phyloP scores from a whole-genome alignment of 179 eudicot genomes.

The Vitellaria paradoxa region DNA sequence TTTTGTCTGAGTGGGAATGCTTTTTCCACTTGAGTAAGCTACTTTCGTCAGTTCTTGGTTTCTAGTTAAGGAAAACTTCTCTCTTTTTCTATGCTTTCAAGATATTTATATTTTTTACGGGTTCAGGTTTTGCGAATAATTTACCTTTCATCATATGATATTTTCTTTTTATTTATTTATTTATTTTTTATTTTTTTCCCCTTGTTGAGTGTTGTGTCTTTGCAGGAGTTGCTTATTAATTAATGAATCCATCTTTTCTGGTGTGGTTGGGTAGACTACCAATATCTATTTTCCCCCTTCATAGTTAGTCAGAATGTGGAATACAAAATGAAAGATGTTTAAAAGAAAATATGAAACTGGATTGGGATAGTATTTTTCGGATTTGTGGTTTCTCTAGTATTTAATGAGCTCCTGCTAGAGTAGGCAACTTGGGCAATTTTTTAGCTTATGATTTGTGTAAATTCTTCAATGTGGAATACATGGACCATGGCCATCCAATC shows the following conservation, averaged over 20 bases:
- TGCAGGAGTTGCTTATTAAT: background rate
- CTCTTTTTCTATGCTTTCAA: background rate
- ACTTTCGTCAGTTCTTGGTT: too few species aligned
- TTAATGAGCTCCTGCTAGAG: background rate
- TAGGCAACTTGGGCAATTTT: background rate
- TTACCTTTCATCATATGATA: background rate
- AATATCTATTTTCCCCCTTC: background rate
- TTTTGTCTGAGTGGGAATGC: too few species aligned
- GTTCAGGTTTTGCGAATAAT: background rate
- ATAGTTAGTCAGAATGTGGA: background rate
- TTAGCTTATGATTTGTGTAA: background rate
- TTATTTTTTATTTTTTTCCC: background rate
- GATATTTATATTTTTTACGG: background rate
- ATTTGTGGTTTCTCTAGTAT: background rate
- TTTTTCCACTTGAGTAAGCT: too few species aligned
- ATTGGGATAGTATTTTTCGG: background rate
- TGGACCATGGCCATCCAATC: background rate
- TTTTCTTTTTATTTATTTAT: too few species aligned
- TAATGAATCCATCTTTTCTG: background rate
- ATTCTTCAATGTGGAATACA: background rate
- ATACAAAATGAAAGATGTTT: background rate
- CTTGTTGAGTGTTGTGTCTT: background rate
- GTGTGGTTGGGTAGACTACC: slow-evolving; percentile 2
- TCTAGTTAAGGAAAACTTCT: too few species aligned
- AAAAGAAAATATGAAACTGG: background rate